phyloP scores from a whole-genome alignment of 805 yeast genomes.

The Ogataea ramenticola region DNA sequence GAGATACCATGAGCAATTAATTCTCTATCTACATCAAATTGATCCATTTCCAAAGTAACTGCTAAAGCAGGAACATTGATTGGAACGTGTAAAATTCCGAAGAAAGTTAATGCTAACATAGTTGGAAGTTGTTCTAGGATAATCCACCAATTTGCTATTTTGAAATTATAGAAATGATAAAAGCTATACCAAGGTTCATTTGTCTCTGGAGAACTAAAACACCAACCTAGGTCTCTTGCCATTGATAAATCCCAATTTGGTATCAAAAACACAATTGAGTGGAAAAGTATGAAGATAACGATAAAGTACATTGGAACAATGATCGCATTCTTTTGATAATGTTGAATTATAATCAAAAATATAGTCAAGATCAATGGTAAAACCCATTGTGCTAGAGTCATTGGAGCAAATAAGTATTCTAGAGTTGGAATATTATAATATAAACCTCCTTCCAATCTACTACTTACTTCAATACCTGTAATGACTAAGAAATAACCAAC shows the following conservation, averaged over 20 bases:
- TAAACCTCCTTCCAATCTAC: constrained; percentile 70
- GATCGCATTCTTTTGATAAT: constrained; percentile 51
- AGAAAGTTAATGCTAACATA: constrained; percentile 92
- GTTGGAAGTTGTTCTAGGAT: constrained; percentile 72
- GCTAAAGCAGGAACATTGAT: constrained; percentile 97
- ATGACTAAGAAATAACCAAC: constrained; percentile 89
- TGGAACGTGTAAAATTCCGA: constrained; percentile 94
- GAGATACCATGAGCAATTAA: constrained; percentile 92
- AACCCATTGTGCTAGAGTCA: constrained; percentile 55
- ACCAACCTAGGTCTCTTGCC: constrained; percentile 78
- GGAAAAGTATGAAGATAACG: constrained; percentile 60
- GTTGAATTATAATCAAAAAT: constrained; percentile 55
- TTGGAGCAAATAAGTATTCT: constrained; percentile 33
- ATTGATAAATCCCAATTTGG: constrained; percentile 56
- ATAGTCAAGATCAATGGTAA: constrained; percentile 62
- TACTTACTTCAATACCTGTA: constrained; percentile 89
- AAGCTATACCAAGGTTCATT: constrained; percentile 88
- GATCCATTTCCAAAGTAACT: constrained; percentile 78
- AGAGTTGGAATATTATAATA: constrained; percentile 56
- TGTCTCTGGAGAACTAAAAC: constrained; percentile 59
- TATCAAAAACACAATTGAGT: constrained; percentile 52
- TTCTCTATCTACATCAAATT: constrained; percentile 86
- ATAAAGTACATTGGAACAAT: constrained; percentile 80
- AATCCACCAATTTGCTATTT: constrained; percentile 66
- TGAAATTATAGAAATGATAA: constrained; percentile 64